Base-by-base conservation (phyloP, 768 basidiomycete genomes). In the Rhodosporidiobolus sp. region DNA sequence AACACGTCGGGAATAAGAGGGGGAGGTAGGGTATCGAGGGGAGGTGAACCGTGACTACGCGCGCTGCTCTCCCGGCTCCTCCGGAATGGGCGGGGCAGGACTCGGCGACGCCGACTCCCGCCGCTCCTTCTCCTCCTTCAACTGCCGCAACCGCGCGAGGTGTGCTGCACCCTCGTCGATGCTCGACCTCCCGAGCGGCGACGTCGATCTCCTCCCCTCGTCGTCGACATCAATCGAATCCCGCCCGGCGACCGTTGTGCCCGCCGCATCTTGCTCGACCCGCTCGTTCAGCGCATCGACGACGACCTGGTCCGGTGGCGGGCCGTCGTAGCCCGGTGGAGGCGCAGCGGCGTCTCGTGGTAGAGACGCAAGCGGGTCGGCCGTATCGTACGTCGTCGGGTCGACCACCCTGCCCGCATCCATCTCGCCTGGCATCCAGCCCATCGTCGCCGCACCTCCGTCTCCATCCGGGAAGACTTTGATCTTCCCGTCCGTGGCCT, bases 401-500 rank as follows among this genome's bases (percentile, higher is more conserved):
- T 50, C 69, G 38, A 75, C 48, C 20, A 76, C 57, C 34, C 74
- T 32, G 0, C 74, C 74, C 1, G 74, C 74, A 50, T 76, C 74
- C 46, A 76, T 57, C 56, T 71, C 74, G 20, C 48, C 57, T 11
- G 34, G 45, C 20, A 38, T 24, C 48, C 55, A 58, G 14, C 64
- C 67, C 46, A 43, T 35, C 14, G n/a, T n/a, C n/a, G 50, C 63
- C 17, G 45, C 62, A 19, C 30, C 46, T 4, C 48, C 63, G 43
- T 53, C 32, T 24, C 43, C 56, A 4, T 34, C 45, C 17, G 66
- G 65, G 63, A 76, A 72, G 3, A 20, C 30, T 48, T 69, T 72
- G 50, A 76, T 46, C 61, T 69, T 69, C 34, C 65, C 65, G 53
- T 72, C 70, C 28, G 74, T 76, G 34, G 74, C 74, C 28, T 69